Evolutionary conservation across 208 protist species (phyloP), one percentile per base, ranked within the genome.

Genomic region (Lotmaria passim): DNA sequence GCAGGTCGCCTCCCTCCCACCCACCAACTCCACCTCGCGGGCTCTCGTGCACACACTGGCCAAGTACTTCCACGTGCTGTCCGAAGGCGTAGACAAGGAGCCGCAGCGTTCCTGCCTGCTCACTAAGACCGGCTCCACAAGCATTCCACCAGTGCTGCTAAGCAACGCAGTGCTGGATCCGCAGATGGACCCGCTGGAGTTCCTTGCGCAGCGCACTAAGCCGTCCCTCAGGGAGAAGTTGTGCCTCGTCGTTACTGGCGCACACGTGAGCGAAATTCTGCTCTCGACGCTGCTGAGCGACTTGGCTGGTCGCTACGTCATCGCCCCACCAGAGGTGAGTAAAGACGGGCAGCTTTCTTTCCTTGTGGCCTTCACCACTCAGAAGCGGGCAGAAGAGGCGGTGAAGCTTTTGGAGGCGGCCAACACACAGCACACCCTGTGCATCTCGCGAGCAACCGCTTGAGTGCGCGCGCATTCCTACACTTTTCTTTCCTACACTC

Each of bases 11-110:
- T 82, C 65, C 38, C 68, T 95, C 47, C 77, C 79, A 12, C 74
- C 90, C 5, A 73, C 78, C 41, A 65, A 69, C 36, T 28, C 65
- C 5, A 69, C 78, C 30, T 80, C 85, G 39, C 82, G 90, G 26
- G 79, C 71, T 7, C 55, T 91, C 14, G 73, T 89, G 17, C 90
- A 95, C 60, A 68, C 75, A 7, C 71, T 93, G 19, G 76, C 80
- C 30, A 60, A 56, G 23, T 91, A 89, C 74, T 95, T 87, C 66
- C 70, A 84, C 56, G 67, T 95, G 19, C 50, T 46, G 7, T 85
- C 81, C 17, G 78, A 87, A 38, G 69, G 76, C 51, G 68, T 88
- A 7, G 89, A 92, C 74, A 21, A 23, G 21, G 86, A 81, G 41
- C 78, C 84, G 46, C 60, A 85, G 28, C 83, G 89, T 5, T 78